Conservation (phyloP, 2,329 filamentous ascomycete species). For the Pseudogymnoascus sp. region DNA sequence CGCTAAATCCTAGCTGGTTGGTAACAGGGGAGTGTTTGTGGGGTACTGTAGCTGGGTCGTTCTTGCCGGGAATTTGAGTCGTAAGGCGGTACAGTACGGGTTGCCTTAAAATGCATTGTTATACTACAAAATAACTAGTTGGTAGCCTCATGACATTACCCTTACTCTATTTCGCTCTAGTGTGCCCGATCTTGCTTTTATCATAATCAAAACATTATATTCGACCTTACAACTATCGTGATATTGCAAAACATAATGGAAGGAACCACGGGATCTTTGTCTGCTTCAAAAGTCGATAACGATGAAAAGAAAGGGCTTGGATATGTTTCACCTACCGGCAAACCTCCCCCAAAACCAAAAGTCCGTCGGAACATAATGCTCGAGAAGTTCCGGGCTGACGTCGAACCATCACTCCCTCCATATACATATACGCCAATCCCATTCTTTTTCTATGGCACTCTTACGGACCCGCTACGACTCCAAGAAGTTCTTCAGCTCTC, state of each 20-base stretch:
- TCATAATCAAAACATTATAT: not conserved
- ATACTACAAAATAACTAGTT: too few relatives aligned
- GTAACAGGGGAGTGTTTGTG: too few relatives aligned
- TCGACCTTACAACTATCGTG: constrained; percentile 7
- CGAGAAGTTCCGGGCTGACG: constrained; percentile 14
- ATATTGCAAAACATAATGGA: constrained; percentile 11
- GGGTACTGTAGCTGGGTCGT: too few relatives aligned
- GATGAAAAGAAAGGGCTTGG: constrained; percentile 7
- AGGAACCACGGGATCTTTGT: constrained; percentile 10
- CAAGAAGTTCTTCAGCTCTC: constrained; percentile 17
- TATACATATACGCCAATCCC: constrained; percentile 14
- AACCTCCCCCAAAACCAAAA: constrained; percentile 10
- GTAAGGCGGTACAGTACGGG: too few relatives aligned
- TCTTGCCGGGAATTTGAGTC: too few relatives aligned
- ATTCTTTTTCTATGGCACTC: constrained; percentile 19
- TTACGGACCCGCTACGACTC: constrained; percentile 16
- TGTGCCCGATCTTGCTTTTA: too few relatives aligned
- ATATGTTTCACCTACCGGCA: constrained; percentile 9
- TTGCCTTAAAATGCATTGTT: too few relatives aligned
- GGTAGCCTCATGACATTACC: too few relatives aligned
- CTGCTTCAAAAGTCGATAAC: not conserved
- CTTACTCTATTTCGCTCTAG: too few relatives aligned
- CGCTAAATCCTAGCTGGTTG: too few relatives aligned
- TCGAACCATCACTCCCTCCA: constrained; percentile 13
- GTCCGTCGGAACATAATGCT: constrained; percentile 16